phyloP scores from a whole-genome alignment of 805 yeast species.

The Yarrowia yakushimensis region DNA sequence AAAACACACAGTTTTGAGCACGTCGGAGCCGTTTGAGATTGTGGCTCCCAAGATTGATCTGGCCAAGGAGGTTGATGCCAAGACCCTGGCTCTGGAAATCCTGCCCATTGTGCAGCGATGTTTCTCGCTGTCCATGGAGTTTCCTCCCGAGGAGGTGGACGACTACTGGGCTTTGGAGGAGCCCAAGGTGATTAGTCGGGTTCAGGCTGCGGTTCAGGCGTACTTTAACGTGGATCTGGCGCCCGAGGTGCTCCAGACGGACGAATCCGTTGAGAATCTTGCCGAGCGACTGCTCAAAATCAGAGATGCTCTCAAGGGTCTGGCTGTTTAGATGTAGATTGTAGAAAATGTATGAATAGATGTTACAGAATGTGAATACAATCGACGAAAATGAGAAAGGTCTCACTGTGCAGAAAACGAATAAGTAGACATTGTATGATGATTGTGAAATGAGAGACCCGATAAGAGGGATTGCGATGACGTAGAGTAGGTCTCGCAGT shows the following conservation, averaged over 20 bases:
- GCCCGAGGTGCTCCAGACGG: constrained; percentile 43
- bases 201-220: constrained; percentile 34
- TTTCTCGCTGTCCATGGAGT: constrained; percentile 30
- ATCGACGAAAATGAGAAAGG: too few species aligned
- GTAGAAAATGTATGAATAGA: not conserved
- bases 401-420: too few species aligned
- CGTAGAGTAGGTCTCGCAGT: too few species aligned
- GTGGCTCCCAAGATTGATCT: constrained; percentile 37
- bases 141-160: constrained; percentile 29
- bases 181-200: constrained; percentile 30
- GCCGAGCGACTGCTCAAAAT: constrained; percentile 35
- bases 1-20: constrained; percentile 64
- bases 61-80: constrained; percentile 38
- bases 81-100: constrained; percentile 38
- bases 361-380: too few species aligned
- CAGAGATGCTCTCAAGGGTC: constrained; percentile 30
- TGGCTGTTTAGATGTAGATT: not conserved
- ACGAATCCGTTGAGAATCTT: constrained; percentile 37
- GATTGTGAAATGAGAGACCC: too few species aligned
- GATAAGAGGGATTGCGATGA: too few species aligned
- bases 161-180: constrained; percentile 33
- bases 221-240: constrained; percentile 41
- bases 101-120: constrained; percentile 30
- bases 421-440: too few species aligned
- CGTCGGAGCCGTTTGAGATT: constrained; percentile 65